Percentiles rank a stretch among this genome's conserved stretches.
These are phyloP conservation scores for Calycina herbarum DNA, from an alignment of 2,329 filamentous ascomycete genomes.

Conservation along the genomic window DNA sequence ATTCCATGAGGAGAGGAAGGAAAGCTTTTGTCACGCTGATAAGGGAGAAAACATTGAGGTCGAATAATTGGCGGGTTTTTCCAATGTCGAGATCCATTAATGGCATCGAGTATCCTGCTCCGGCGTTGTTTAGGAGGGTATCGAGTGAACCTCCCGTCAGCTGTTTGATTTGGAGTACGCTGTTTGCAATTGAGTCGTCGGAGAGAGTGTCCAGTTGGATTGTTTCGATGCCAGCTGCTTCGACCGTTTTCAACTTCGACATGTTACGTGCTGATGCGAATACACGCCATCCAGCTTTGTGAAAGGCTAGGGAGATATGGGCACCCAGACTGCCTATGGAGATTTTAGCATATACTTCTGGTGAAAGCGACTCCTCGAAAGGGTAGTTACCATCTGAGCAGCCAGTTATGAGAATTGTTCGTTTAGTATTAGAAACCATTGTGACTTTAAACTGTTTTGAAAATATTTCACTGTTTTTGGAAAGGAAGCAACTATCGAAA, in stretches of 20 bases:
- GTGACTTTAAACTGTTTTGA: no score
- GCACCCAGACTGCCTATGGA: constrained; percentile 31
- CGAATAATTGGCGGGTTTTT: constrained; percentile 36
- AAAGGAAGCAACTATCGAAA: no score
- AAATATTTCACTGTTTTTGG: no score
- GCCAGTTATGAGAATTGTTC: constrained; percentile 41
- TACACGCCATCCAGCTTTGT: constrained; percentile 40
- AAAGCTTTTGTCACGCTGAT: constrained; percentile 39
- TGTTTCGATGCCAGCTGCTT: constrained; percentile 35
- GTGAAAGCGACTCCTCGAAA: constrained; percentile 18
- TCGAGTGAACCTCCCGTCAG: constrained; percentile 31
- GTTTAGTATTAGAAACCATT: background rate
- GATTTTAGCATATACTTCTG: no score
- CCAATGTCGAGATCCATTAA: constrained; percentile 36
- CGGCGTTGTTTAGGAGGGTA: constrained; percentile 48
- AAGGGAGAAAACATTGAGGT: constrained; percentile 38
- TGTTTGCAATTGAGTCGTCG: constrained; percentile 36
- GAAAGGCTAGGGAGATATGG: constrained; percentile 42
- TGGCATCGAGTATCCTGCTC: constrained; percentile 37
- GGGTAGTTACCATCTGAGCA: constrained; percentile 39
- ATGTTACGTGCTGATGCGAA: constrained; percentile 43
- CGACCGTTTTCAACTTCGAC: constrained; percentile 36
- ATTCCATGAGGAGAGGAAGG: constrained; percentile 36
- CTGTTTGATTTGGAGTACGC: constrained; percentile 33
- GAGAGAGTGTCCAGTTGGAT: constrained; percentile 43